Base-by-base conservation (phyloP, 805 yeast genomes). In the Pichia sporocuriosa region DNA sequence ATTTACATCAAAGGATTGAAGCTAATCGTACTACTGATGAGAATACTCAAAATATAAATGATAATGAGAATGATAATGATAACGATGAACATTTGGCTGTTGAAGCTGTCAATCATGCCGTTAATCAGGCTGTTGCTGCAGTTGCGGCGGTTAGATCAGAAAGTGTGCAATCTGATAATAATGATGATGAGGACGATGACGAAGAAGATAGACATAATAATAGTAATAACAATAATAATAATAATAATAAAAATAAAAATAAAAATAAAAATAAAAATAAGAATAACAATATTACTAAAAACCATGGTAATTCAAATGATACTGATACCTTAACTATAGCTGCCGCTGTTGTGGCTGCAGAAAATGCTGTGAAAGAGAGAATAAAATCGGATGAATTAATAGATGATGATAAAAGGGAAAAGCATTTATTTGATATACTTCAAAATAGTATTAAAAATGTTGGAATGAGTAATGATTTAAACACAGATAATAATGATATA, bases 311-410 rank as follows among this genome's bases (percentile, higher is more conserved):
- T 9, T 16, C 7, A 4, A 53, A 56, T 12, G 54, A 54, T 10
- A 52, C 54, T 1, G 57, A 52, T 13, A 37, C 40, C 2, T 50
- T 32, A 21, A 43, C 31, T 2, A 40, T 40, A 4, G 49, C 49
- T 3, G 48, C 61, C 2, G 72, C 67, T 33, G 67, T 64, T 25
- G 65, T 68, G 6, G 63, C 63, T 17, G 52, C 47, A 4, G 50
- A 37, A 9, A 30, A 39, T 11, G 33, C 41, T 3, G 44, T 32
- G 5, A 15, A 36, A 8, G 19, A 24, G 6, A 15, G 16, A 10
- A 13, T 26, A 16, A 20, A 32, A 26, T 25, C 21, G 17, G 31
- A 9, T 3, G 19, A 27, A 9, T 11, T 35, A 16, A n/a, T 4
- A 7, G 21, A 20, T 16, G 20, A 21, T 23, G 35, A 10, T 8